A percentile compares a stretch with the other conserved stretches of the same genome.
These are phyloP conservation scores for Xylaria sp. DNA, from an alignment of 2,329 filamentous ascomycete species.

Conservation along the genomic window DNA sequence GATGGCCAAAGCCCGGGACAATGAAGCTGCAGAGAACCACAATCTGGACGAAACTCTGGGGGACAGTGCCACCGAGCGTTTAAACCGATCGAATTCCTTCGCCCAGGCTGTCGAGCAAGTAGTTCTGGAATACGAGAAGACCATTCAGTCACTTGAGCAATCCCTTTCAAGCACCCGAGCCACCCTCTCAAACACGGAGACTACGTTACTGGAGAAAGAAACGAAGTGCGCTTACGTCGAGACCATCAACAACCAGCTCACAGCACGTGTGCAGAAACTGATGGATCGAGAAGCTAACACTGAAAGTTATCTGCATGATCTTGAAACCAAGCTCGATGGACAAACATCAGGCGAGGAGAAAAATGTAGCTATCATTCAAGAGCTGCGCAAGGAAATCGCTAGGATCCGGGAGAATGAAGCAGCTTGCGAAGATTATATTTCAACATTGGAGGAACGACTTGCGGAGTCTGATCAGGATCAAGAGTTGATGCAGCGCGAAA, in stretches of 20 bases:
- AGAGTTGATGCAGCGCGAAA: constrained; percentile 95
- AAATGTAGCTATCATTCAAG: constrained; percentile 81
- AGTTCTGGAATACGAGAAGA: constrained; percentile 97
- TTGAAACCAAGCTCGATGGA: constrained; percentile 88
- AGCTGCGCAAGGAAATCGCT: constrained; percentile 89
- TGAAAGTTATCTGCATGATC: constrained; percentile 88
- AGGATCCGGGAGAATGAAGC: constrained; percentile 89
- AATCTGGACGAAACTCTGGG: constrained; percentile 67
- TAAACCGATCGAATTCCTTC: constrained; percentile 95
- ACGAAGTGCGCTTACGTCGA: constrained; percentile 92
- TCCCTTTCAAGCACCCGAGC: constrained; percentile 88
- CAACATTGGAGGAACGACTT: constrained; percentile 90
- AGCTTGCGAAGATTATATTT: constrained; percentile 94
- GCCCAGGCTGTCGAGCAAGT: constrained; percentile 95
- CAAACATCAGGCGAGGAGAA: constrained; percentile 92
- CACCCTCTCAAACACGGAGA: constrained; percentile 84
- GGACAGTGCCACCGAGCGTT: constrained; percentile 81
- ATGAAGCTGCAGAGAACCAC: constrained; percentile 65
- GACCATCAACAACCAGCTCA: constrained; percentile 88
- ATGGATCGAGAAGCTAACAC: constrained; percentile 90
- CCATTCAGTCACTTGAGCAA: constrained; percentile 90
- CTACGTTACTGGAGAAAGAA: constrained; percentile 86
- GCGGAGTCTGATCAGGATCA: constrained; percentile 96
- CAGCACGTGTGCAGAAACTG: constrained; percentile 88
- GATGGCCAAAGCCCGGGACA: constrained; percentile 83